Percentiles rank a stretch among this genome's conserved stretches.
Conservation (phyloP, 2,329 filamentous ascomycete genomes). For the Fusarium sp. region DNA sequence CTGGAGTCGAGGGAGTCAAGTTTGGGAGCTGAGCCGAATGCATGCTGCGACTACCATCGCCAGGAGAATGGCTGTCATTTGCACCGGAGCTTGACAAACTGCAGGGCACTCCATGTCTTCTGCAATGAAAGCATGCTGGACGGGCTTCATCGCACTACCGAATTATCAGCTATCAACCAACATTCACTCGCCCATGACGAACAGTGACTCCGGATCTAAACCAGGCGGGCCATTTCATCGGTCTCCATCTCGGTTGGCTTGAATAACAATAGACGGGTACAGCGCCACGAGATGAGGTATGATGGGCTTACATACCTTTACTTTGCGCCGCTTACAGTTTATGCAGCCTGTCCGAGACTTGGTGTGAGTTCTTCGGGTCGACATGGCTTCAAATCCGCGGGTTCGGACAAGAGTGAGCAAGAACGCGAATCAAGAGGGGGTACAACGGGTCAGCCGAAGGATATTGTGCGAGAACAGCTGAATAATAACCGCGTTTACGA, state of each 20-base stretch:
- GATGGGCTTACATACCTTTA: conserved; percentile 48
- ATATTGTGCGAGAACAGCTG: conserved; percentile 4
- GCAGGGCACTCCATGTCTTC: conserved; percentile 48
- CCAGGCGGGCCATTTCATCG: neutral
- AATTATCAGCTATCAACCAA: conserved; percentile 15
- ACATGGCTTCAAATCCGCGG: conserved; percentile 43
- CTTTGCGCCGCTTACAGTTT: conserved; percentile 54
- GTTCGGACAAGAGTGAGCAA: conserved; percentile 26
- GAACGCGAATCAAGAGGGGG: conserved; percentile 16
- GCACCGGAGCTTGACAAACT: conserved; percentile 40
- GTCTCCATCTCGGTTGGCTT: neutral
- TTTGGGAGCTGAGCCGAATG: conserved; percentile 30
- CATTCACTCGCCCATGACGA: neutral
- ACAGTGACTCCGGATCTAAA: neutral
- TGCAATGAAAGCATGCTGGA: conserved; percentile 52
- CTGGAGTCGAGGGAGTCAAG: conserved; percentile 29
- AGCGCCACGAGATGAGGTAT: neutral
- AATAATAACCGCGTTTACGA: conserved; percentile 12
- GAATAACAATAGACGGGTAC: too few relatives aligned
- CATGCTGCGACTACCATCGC: neutral
- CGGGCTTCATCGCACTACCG: conserved; percentile 48
- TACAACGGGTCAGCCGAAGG: neutral
- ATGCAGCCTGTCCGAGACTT: conserved; percentile 53
- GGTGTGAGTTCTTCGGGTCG: conserved; percentile 51
- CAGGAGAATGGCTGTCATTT: neutral